Percentiles rank a stretch among this genome's conserved stretches.
These are phyloP conservation scores for Moesziomyces sp. DNA, from an alignment of 1,284 basidiomycete species.

Conservation along the genomic window DNA sequence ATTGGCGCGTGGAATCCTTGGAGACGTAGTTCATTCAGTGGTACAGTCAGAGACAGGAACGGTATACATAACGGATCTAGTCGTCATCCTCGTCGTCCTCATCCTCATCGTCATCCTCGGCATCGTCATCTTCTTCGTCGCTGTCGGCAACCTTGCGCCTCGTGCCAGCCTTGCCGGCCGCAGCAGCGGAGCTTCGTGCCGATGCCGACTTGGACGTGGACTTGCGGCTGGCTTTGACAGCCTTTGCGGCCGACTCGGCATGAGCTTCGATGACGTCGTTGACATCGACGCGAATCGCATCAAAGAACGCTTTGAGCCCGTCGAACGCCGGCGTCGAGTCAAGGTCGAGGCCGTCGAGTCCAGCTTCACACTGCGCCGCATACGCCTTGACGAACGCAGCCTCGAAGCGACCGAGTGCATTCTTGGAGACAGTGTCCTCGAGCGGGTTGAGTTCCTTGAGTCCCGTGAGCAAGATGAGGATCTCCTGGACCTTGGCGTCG, in stretches of 20 bases:
- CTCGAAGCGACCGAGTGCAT: conserved; percentile 78
- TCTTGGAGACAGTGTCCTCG: conserved; percentile 76
- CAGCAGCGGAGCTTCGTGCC: conserved; percentile 19
- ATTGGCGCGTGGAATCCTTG: not conserved
- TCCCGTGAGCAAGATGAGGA: conserved; percentile 39
- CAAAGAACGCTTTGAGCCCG: conserved; percentile 32
- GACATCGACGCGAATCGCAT: conserved; percentile 19
- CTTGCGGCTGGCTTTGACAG: conserved; percentile 25
- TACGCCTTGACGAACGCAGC: conserved; percentile 64
- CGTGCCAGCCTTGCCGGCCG: conserved; percentile 15
- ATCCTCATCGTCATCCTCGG: conserved; percentile 26
- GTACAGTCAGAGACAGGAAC: not conserved
- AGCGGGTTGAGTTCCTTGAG: conserved; percentile 48
- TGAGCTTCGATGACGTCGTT: conserved; percentile 25
- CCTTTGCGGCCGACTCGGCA: conserved; percentile 20
- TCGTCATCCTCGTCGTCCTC: conserved; percentile 38
- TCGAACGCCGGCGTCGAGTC: conserved; percentile 19
- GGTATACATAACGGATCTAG: not conserved
- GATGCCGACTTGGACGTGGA: conserved; percentile 23
- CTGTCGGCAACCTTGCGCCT: conserved; percentile 19
- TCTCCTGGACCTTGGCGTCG: conserved; percentile 60
- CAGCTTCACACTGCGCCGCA: conserved; percentile 33
- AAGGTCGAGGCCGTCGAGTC: conserved; percentile 26
- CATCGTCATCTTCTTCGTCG: conserved; percentile 24
- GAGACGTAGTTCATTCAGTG: not conserved